Base-by-base conservation (phyloP, 2,329 filamentous ascomycete genomes). In the Calonectria pauciramosa region DNA sequence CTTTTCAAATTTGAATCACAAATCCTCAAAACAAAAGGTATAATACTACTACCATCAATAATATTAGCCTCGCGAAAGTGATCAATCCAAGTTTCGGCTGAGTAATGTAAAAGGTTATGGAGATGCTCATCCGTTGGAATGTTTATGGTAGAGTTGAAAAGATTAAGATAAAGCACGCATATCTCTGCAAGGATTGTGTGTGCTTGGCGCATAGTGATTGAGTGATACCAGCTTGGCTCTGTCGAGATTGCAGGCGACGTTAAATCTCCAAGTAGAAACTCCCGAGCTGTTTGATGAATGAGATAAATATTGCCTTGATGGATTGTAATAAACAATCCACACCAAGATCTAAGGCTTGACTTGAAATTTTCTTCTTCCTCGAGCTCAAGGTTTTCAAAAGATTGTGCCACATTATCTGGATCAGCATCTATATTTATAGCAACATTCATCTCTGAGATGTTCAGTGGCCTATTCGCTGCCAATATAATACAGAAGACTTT, bases 211-310 rank as follows among this genome's bases (percentile, higher is more conserved):
- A 44, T 71, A 30, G 71, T 74, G 56, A 82, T 78, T 8, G 77
- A 79, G 34, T 73, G 70, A 32, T 79, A 66, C 80, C 80, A 81
- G 52, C 28, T 16, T 30, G 52, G 63, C 28, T 6, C 30, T 54
- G 76, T n/a, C 60, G 71, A 30, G 51, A 18, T 20, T 10, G 5
- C 4, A 7, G 23, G 34, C 8, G 32, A 67, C 73, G 38, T 66
- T 14, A 30, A 64, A 51, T 77, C 59, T 67, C 70, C 1, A 82
- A 72, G 49, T 23, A 84, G 81, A 74, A 84, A 84, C 64, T 84
- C 82, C 10, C 81, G 76, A 49, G 82, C 83, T 2, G 82, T 83
- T 77, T 84, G 81, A 70, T 84, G 81, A 16, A 84, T 70, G 41
- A 84, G 80, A 56, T 83, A 82, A 59, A 84, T 56, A 13, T 64